phyloP scores from a whole-genome alignment of 495 filamentous ascomycete species.

The Neurospora sp. region DNA sequence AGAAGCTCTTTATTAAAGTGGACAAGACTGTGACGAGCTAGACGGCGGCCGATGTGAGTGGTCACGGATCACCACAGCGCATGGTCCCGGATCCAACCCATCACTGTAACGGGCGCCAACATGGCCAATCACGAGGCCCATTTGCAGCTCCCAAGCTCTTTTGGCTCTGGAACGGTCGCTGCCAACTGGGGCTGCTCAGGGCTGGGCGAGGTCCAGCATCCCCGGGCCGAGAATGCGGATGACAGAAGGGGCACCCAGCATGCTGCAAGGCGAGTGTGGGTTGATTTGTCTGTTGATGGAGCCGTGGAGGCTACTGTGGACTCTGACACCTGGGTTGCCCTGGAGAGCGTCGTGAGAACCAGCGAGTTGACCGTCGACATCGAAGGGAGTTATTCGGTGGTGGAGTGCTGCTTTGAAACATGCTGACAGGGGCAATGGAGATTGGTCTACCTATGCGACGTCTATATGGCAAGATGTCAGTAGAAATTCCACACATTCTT shows the following conservation, averaged over 20 bases:
- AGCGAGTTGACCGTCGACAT: not conserved
- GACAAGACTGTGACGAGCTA: not conserved
- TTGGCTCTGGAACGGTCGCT: slow-evolving; percentile 2
- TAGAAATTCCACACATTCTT: not conserved
- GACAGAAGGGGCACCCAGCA: not conserved
- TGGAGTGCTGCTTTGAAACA: not conserved
- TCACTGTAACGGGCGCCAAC: slow-evolving; percentile 36
- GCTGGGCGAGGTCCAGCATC: slow-evolving; percentile 1
- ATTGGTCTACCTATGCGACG: not conserved
- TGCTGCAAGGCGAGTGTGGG: not conserved
- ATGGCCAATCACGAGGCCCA: slow-evolving; percentile 28
- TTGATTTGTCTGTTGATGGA: not conserved
- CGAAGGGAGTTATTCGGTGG: not conserved
- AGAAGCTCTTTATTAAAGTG: not conserved
- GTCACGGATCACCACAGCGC: slow-evolving; percentile 7
- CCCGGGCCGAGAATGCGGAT: slow-evolving; percentile 6
- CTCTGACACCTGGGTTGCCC: not conserved
- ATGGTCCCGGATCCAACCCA: slow-evolving; percentile 8
- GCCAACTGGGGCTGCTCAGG: not conserved
- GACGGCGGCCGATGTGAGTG: slow-evolving; percentile 6
- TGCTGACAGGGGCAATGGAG: not conserved
- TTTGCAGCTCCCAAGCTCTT: slow-evolving; percentile 14
- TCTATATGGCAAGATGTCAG: not conserved
- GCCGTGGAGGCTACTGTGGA: slow-evolving; percentile 4
- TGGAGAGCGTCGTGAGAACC: not conserved